Evolutionary conservation across 441 rosid genomes (phyloP).

Genomic region (Biscutella laevigata): DNA sequence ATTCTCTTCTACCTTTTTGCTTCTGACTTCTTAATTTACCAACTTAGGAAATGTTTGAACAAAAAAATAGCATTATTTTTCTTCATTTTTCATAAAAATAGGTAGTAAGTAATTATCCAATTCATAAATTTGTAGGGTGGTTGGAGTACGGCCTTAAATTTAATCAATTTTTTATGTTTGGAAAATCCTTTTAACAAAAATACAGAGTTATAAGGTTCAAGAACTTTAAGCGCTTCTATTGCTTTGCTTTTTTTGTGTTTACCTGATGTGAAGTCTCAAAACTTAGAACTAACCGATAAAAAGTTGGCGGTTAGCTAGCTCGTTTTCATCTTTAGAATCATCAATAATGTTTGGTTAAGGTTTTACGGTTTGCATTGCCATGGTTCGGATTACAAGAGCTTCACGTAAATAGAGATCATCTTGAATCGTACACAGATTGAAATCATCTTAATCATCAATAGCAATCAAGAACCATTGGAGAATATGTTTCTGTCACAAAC

Average conservation of each 20-base stretch:
- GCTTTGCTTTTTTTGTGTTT: no score
- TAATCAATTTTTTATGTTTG: background rate
- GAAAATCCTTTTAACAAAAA: background rate
- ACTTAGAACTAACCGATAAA: background rate
- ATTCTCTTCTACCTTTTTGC: background rate
- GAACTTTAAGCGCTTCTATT: no score
- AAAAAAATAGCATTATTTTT: background rate
- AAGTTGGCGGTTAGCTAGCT: background rate
- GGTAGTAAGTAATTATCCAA: constrained; percentile 1
- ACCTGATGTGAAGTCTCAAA: no score
- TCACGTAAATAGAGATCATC: background rate
- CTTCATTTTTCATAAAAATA: constrained; percentile 7
- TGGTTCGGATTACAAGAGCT: no score
- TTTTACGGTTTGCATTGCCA: no score
- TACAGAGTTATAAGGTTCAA: background rate
- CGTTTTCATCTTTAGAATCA: background rate
- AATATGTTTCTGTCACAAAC: constrained; percentile 1
- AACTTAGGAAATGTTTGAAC: constrained; percentile 6
- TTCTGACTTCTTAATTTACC: constrained; percentile 10
- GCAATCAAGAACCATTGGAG: background rate
- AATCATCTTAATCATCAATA: background rate
- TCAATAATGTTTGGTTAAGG: background rate
- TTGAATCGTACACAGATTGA: background rate
- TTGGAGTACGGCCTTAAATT: background rate
- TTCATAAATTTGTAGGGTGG: background rate